Percentiles rank a stretch among this genome's conserved stretches.
These are phyloP conservation scores for Fusarium praegraminearum DNA, from an alignment of 2,329 filamentous ascomycete species.

Conservation along the genomic window DNA sequence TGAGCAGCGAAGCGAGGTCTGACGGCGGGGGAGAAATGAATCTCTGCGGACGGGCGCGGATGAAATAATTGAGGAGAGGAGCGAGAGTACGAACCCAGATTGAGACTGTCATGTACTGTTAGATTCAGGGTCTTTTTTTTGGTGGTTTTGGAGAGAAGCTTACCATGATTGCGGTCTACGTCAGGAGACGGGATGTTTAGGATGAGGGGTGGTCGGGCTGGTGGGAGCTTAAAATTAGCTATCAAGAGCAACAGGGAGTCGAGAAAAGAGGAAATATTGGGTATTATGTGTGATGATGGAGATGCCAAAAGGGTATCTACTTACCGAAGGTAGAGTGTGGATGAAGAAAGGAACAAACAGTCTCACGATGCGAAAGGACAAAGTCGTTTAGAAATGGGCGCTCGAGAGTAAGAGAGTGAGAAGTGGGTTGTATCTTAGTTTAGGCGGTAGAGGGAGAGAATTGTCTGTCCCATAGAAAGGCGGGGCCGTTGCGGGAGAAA, in stretches of 20 bases:
- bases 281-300: not conserved
- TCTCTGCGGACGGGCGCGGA: constrained; percentile 28
- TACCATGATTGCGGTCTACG: constrained; percentile 57
- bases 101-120: constrained; percentile 65
- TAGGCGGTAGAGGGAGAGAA: constrained; percentile 40
- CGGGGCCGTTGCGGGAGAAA: constrained; percentile 51
- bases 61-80: constrained; percentile 13
- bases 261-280: constrained; percentile 1
- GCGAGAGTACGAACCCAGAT: constrained; percentile 67
- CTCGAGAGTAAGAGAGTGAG: constrained; percentile 27
- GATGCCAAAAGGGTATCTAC: constrained; percentile 7
- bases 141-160: constrained; percentile 44
- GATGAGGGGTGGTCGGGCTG: constrained; percentile 46
- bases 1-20: constrained; percentile 23
- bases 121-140: constrained; percentile 27
- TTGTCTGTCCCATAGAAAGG: constrained; percentile 43
- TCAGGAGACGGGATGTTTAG: constrained; percentile 47
- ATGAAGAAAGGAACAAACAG: constrained; percentile 26
- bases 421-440: constrained; percentile 39
- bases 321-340: constrained; percentile 35
- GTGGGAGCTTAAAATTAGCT: constrained; percentile 47
- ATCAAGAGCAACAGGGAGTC: constrained; percentile 15
- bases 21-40: constrained; percentile 17
- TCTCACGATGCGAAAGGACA: constrained; percentile 44
- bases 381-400: constrained; percentile 39